phyloP scores from a whole-genome alignment of 2,329 filamentous ascomycete genomes.

The Aspergillus luchuensis region DNA sequence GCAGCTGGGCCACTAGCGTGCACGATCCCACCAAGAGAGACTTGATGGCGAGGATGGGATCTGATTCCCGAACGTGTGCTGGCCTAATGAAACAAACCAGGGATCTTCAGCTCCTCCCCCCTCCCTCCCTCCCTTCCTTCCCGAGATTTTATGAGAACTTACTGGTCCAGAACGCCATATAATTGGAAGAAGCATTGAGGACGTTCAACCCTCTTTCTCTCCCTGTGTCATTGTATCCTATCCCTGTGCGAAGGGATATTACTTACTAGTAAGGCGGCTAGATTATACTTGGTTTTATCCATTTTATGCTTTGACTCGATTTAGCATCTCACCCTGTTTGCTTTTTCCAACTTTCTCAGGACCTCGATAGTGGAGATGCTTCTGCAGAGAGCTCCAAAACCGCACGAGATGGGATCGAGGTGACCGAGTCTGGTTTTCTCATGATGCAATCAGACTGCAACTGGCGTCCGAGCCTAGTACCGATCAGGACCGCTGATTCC shows the following conservation, averaged over 20 bases:
- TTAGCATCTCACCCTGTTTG: background rate
- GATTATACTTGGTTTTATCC: background rate
- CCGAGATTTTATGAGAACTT: background rate
- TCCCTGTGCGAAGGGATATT: background rate
- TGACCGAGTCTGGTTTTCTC: background rate
- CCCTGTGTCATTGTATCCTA: background rate
- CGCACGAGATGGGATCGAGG: background rate
- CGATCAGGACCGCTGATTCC: background rate
- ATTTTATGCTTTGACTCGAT: background rate
- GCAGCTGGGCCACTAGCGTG: conserved; percentile 7
- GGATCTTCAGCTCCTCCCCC: background rate
- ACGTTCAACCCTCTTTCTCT: background rate
- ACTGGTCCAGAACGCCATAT: background rate
- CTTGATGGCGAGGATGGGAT: background rate
- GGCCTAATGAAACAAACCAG: conserved; percentile 1
- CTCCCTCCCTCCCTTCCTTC: background rate
- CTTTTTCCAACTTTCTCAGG: background rate
- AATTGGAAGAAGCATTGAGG: background rate
- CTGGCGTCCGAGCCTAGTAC: background rate
- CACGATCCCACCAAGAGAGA: conserved; percentile 10
- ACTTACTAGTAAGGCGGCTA: background rate
- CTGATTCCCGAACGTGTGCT: conserved; percentile 3
- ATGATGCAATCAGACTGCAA: background rate
- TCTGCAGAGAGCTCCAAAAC: background rate
- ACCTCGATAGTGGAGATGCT: background rate